These are phyloP conservation scores for Tylopilus subfusipes DNA, from an alignment of 768 basidiomycete species.

Conservation along the genomic window DNA sequence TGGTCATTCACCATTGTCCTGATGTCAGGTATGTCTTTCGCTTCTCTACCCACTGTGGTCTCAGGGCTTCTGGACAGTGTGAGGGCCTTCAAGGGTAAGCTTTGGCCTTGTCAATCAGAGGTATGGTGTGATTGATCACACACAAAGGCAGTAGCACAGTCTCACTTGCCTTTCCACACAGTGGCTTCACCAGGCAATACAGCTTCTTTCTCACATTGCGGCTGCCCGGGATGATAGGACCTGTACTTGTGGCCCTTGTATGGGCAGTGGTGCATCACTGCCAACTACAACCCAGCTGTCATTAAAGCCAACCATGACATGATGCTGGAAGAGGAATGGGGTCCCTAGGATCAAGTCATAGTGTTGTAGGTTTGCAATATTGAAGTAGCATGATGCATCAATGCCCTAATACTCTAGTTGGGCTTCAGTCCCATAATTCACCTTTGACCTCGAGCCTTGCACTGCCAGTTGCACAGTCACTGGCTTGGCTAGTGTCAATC, in stretches of 20 bases:
- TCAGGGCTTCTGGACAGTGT: neutral
- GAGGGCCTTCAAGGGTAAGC: neutral
- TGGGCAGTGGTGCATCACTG: too few relatives aligned
- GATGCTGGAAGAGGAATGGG: slow-evolving; percentile 36
- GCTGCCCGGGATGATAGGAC: too few relatives aligned
- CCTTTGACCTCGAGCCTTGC: slow-evolving; percentile 27
- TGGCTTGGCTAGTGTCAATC: slow-evolving; percentile 23
- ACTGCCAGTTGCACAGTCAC: slow-evolving; percentile 31
- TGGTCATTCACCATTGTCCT: neutral
- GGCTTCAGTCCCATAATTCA: slow-evolving; percentile 15
- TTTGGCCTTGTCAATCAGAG: neutral
- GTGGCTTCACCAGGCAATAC: too few relatives aligned
- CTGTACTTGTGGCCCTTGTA: too few relatives aligned
- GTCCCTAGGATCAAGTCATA: slow-evolving; percentile 43
- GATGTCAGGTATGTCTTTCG: neutral
- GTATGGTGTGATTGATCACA: slow-evolving; percentile 4
- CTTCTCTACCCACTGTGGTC: slow-evolving; percentile 3
- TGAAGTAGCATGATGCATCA: slow-evolving; percentile 26
- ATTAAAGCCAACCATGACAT: too few relatives aligned
- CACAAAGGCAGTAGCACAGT: too few relatives aligned
- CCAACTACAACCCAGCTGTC: too few relatives aligned
- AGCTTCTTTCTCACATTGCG: too few relatives aligned
- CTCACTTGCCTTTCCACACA: too few relatives aligned
- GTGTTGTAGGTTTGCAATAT: slow-evolving; percentile 36
- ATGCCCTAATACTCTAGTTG: slow-evolving; percentile 16